phyloP scores from a whole-genome alignment of 164 flowering plant genomes.

The Macadamia integrifolia region DNA sequence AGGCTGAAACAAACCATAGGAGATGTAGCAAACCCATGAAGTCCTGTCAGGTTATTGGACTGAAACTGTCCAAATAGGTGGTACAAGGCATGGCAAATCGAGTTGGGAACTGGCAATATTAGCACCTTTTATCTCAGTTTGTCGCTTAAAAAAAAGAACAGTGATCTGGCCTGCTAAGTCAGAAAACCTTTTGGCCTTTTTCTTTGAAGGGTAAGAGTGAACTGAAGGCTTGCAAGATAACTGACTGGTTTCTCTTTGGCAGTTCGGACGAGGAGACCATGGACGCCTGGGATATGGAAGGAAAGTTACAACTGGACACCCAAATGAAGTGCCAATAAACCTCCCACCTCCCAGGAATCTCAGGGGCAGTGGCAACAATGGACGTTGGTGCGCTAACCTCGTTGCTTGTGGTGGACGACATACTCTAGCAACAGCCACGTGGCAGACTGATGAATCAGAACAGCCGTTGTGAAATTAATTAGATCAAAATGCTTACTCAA shows the following conservation, averaged over 20 bases:
- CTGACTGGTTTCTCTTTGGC: conserved; percentile 15
- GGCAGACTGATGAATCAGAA: conserved; percentile 33
- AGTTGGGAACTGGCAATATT: too few relatives aligned
- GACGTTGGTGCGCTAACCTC: conserved; percentile 70
- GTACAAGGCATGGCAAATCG: too few relatives aligned
- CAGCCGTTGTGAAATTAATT: not conserved
- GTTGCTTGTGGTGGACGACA: conserved; percentile 99
- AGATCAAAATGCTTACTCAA: not conserved
- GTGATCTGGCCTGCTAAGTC: too few relatives aligned
- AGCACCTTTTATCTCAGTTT: too few relatives aligned
- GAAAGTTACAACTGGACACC: conserved; percentile 88
- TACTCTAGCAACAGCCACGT: conserved; percentile 71
- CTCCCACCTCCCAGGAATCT: conserved; percentile 44
- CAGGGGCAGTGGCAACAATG: conserved; percentile 23
- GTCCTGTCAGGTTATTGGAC: too few relatives aligned
- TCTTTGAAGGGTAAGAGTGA: too few relatives aligned
- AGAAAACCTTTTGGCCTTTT: too few relatives aligned
- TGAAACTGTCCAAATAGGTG: too few relatives aligned
- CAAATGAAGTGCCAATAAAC: conserved; percentile 81
- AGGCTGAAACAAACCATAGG: too few relatives aligned
- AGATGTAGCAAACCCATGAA: too few relatives aligned
- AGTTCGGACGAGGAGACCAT: conserved; percentile 99
- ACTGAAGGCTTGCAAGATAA: too few relatives aligned
- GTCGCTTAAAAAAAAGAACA: too few relatives aligned
- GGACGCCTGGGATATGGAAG: conserved; percentile 95